Evolutionary conservation across 2,329 filamentous ascomycete species (phyloP).

Genomic region (Helminthosporium solani): DNA sequence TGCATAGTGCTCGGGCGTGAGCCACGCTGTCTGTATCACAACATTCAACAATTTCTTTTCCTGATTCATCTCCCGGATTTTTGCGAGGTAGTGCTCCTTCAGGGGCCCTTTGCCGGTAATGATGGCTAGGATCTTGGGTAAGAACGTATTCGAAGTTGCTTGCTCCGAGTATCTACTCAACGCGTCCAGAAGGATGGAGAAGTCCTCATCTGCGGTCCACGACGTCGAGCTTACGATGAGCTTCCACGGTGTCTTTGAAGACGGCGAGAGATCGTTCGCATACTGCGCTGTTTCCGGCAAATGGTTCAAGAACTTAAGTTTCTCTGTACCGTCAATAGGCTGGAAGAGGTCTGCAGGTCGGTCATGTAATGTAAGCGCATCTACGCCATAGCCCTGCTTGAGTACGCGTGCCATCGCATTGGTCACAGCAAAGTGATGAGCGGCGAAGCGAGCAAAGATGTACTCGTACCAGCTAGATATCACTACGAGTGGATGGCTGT

Average conservation of each 20-base stretch:
- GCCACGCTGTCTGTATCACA: conserved; percentile 77
- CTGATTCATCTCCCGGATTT: conserved; percentile 62
- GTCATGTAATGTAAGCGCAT: conserved; percentile 63
- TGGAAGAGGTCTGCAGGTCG: conserved; percentile 81
- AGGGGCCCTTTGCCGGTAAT: conserved; percentile 95
- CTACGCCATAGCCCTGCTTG: conserved; percentile 64
- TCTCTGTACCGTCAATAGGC: conserved; percentile 55
- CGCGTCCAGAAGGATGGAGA: conserved; percentile 80
- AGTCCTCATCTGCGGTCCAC: conserved; percentile 97
- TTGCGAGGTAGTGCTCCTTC: conserved; percentile 70
- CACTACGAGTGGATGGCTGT: conserved; percentile 70
- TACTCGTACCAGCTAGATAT: conserved; percentile 78
- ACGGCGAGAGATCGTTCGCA: conserved; percentile 54
- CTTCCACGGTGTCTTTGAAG: conserved; percentile 56
- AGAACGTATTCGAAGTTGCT: conserved; percentile 47
- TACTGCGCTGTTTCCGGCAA: conserved; percentile 65
- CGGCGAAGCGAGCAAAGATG: conserved; percentile 65
- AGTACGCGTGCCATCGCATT: conserved; percentile 81
- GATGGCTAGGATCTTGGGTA: conserved; percentile 75
- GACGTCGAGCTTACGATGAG: conserved; percentile 91
- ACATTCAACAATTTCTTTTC: conserved; percentile 67
- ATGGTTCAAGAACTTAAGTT: conserved; percentile 60
- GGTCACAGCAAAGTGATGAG: conserved; percentile 83
- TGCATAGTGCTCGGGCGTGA: conserved; percentile 82
- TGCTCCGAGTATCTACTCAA: conserved; percentile 69